Base-by-base conservation (phyloP, 805 yeast species). In the Myxozyma mucilagina region DNA sequence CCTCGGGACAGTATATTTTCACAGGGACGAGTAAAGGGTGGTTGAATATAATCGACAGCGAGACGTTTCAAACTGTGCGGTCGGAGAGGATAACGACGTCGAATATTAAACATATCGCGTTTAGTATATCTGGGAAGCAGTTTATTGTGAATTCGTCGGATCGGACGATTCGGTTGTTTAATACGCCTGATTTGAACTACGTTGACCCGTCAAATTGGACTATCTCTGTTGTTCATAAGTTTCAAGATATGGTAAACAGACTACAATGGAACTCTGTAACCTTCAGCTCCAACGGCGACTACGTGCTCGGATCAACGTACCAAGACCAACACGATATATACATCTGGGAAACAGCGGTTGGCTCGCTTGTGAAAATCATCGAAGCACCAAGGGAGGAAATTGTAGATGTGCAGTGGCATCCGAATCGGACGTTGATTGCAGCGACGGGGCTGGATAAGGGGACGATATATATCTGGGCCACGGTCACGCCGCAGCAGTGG, bases 331-430 rank as follows among this genome's bases (percentile, higher is more conserved):
- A 91, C 70, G 96, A 90, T 68, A 79, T 93, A 48, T 92, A 91
- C 72, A 82, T 93, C 60, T 92, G 97, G 97, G 97, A 93, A 71
- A 89, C 97, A 0, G 79, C 83, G 7, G 81, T 87, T 79, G 97
- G 97, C 0, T 84, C 96, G n/a, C 76, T 92, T 58, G 87, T 90
- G 34, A 87, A 93, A 74, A 93, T 91, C 52, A 76, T 90, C 38
- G 97, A 92, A 73, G 97, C 97, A 0, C 89, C 96, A 5, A 86
- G 86, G 66, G 97, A 92, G 68, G 97, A 92, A 70, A 77, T 92
- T 63, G 82, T 87, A 53, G 93, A 87, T 56, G 89, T 91, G 41
- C 92, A 87, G 68, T 92, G 97, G 96, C 90, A 92, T 72, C 85
- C 83, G 60, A 77, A 83, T 53, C 79, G 83, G 56, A 90, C 96